Conservation (phyloP, 805 yeast genomes). For the Nakazawaea pomicola region DNA sequence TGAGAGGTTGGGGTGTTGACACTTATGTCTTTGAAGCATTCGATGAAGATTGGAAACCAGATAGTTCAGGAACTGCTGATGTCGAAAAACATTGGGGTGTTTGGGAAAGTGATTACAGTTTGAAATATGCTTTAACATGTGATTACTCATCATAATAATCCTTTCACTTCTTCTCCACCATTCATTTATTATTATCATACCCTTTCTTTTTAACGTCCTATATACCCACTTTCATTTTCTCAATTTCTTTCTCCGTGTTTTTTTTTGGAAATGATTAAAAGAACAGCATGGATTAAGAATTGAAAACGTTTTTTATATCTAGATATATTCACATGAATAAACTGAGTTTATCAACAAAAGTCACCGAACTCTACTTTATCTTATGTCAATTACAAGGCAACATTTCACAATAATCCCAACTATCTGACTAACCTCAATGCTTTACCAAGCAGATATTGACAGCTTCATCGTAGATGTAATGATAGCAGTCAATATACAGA, state of each 20-base stretch:
- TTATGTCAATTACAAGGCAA: too few species aligned
- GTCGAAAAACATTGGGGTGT: slow-evolving; percentile 98
- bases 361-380: too few species aligned
- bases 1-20: slow-evolving; percentile 94
- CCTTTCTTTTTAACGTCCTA: neutral
- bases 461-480: too few species aligned
- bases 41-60: slow-evolving; percentile 96
- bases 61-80: slow-evolving; percentile 75
- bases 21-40: slow-evolving; percentile 91
- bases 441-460: too few species aligned
- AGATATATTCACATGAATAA: too few species aligned
- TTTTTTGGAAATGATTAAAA: too few species aligned
- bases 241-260: neutral
- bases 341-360: too few species aligned
- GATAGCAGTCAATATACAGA: too few species aligned
- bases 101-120: slow-evolving; percentile 45
- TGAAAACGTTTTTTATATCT: too few species aligned
- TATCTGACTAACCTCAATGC: too few species aligned
- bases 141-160: slow-evolving; percentile 30
- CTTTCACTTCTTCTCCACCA: neutral
- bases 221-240: neutral
- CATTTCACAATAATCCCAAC: too few species aligned
- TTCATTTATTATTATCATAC: neutral
- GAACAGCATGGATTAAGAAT: too few species aligned
- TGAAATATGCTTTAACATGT: slow-evolving; percentile 45